These are phyloP conservation scores for Dacryopinax spathularia DNA, from an alignment of 768 basidiomycete genomes.

Conservation along the genomic window DNA sequence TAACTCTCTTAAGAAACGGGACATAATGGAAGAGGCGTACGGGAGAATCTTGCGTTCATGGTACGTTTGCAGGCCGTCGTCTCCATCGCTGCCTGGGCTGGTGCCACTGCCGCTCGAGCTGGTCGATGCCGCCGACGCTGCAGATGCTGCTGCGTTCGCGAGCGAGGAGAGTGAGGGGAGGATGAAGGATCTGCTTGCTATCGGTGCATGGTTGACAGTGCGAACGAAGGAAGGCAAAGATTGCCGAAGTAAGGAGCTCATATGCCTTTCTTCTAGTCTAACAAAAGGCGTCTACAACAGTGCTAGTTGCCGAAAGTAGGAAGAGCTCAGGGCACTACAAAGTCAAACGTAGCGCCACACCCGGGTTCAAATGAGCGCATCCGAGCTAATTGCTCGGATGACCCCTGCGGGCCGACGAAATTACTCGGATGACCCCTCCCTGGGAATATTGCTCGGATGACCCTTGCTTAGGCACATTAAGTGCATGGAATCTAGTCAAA, in stretches of 20 bases:
- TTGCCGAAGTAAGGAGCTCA: neutral
- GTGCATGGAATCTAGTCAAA: no score
- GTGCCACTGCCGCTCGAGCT: slow-evolving; percentile 5
- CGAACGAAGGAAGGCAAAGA: neutral
- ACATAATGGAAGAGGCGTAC: slow-evolving; percentile 35
- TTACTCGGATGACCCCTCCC: no score
- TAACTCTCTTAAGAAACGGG: neutral
- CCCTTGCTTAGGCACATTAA: no score
- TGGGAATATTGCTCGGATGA: no score
- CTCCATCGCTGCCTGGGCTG: slow-evolving; percentile 17
- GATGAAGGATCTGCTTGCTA: neutral
- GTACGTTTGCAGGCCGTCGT: slow-evolving; percentile 48
- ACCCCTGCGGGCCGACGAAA: no score
- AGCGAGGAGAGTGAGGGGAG: neutral
- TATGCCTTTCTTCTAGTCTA: neutral
- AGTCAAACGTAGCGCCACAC: no score
- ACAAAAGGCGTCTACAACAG: no score
- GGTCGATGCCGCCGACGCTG: neutral
- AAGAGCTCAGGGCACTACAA: no score
- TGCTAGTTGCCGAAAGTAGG: no score
- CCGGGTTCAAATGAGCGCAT: no score
- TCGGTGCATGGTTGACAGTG: neutral
- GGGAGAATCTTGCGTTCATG: slow-evolving; percentile 77
- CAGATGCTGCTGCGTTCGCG: neutral
- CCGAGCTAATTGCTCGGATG: no score